Evolutionary conservation across 306 rosid genomes (phyloP), one percentile per base, ranked within the genome.

Genomic region (Glycyrrhiza uralensis): DNA sequence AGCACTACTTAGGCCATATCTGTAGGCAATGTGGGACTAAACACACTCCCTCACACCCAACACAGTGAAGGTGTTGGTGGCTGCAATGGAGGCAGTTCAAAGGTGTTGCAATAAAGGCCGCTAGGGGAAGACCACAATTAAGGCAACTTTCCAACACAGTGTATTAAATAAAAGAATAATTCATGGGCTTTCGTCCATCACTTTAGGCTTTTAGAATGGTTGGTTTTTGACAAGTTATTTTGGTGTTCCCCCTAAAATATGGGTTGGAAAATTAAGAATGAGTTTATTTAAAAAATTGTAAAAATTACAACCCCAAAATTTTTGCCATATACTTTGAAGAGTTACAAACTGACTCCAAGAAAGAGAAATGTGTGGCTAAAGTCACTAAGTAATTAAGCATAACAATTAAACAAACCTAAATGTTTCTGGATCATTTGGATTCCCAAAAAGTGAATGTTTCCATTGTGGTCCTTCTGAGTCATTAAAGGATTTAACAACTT

Each of bases 401-500:
- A 74, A 54, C 42, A 46, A 63, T 77, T 67, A 32, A 24, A 66
- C 69, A 46, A 63, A 94, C 98, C 98, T 89, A 84, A 91, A 94
- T 66, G 98, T 91, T 77, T 94, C 98, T 1, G 81, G 81, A 80
- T 94, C 97, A 79, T 83, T 94, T 76, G 98, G 98, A 84, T 94
- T 94, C 72, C 98, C 98, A 67, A 94, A 94, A 60, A 94, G 96
- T 17, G 98, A 94, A 79, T 87, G 85, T 47, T 82, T 84, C 98
- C 97, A 94, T 55, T 87, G 98, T 4, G 97, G 96, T 66, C 96
- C 96, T 58, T 94, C 98, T 10, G 88, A 80, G 81, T 93, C 98
- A 57, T 87, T 91, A 54, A 84, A 83, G 51, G 97, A 86, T 83
- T 83, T 90, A 82, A 93, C 88, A 79, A 93, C 96, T 91, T 91